These are phyloP conservation scores for Boletus hoseneyae DNA, from an alignment of 1,284 basidiomycete genomes.

Conservation along the genomic window DNA sequence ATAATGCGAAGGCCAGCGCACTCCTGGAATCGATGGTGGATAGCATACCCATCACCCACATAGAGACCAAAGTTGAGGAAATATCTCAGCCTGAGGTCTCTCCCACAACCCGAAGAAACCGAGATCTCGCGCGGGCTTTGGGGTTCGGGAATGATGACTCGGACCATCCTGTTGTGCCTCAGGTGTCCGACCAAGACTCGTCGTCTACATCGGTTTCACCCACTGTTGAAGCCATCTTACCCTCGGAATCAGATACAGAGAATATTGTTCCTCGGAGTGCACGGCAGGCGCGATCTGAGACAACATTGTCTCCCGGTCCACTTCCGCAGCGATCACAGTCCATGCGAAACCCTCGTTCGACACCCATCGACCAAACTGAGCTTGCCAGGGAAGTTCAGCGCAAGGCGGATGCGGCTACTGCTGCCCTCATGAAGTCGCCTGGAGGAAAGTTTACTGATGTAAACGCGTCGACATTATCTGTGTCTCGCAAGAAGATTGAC, in stretches of 20 bases:
- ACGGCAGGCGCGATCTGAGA: slow-evolving; percentile 3
- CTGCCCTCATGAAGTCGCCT: slow-evolving; percentile 58
- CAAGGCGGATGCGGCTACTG: slow-evolving; percentile 65
- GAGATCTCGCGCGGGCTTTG: slow-evolving; percentile 67
- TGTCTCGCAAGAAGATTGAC: slow-evolving; percentile 59
- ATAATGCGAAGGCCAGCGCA: slow-evolving; percentile 56
- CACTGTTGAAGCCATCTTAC: slow-evolving; percentile 30
- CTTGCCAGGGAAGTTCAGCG: slow-evolving; percentile 66
- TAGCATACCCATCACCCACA: slow-evolving; percentile 48
- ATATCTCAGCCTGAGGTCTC: slow-evolving; percentile 36
- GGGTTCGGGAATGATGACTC: slow-evolving; percentile 51
- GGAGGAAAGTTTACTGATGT: slow-evolving; percentile 45
- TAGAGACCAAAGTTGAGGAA: slow-evolving; percentile 29
- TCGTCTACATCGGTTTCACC: slow-evolving; percentile 27
- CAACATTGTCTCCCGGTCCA: slow-evolving; percentile 17
- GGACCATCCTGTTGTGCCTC: slow-evolving; percentile 23
- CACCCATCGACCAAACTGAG: slow-evolving; percentile 45
- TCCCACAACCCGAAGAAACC: slow-evolving; percentile 55
- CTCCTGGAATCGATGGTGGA: slow-evolving; percentile 66
- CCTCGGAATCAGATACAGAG: slow-evolving; percentile 24
- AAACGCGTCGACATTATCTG: slow-evolving; percentile 35
- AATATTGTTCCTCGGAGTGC: slow-evolving; percentile 8
- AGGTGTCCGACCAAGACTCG: slow-evolving; percentile 18
- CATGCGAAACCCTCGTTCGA: slow-evolving; percentile 37
- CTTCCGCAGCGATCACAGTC: slow-evolving; percentile 34